These are phyloP conservation scores for Debaryomyces fabryi DNA, from an alignment of 1,139 yeast species.

Conservation along the genomic window DNA sequence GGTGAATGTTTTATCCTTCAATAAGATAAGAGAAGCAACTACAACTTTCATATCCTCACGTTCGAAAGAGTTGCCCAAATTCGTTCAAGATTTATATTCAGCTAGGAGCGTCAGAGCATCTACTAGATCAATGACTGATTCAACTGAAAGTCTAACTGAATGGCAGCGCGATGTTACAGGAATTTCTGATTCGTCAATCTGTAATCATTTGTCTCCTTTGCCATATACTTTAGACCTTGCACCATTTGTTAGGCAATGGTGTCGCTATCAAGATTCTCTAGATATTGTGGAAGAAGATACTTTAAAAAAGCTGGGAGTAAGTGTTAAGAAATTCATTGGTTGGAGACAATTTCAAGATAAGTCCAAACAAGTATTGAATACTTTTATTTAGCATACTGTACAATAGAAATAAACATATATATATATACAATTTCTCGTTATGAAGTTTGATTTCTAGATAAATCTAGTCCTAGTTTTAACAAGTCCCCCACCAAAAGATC, in stretches of 20 bases:
- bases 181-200: slow-evolving; percentile 28
- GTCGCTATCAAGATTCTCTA: slow-evolving; percentile 32
- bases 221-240: slow-evolving; percentile 33
- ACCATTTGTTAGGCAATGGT: slow-evolving; percentile 41
- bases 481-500: slow-evolving; percentile 79
- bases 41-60: slow-evolving; percentile 30
- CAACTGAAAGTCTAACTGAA: background rate
- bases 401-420: slow-evolving; percentile 3
- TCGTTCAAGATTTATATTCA: slow-evolving; percentile 18
- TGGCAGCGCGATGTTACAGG: slow-evolving; percentile 26
- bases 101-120: slow-evolving; percentile 16
- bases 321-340: slow-evolving; percentile 32
- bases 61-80: slow-evolving; percentile 25
- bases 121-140: slow-evolving; percentile 17
- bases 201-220: slow-evolving; percentile 20
- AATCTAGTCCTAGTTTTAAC: slow-evolving; percentile 45
- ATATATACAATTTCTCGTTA: background rate
- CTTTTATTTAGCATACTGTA: slow-evolving; percentile 12
- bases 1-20: slow-evolving; percentile 14
- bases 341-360: slow-evolving; percentile 42
- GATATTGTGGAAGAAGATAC: slow-evolving; percentile 27
- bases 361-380: slow-evolving; percentile 15
- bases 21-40: slow-evolving; percentile 18
- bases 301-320: slow-evolving; percentile 18
- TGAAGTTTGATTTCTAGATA: slow-evolving; percentile 23